Conservation (phyloP, 306 rosid genomes). For the Begonia peltatifolia region DNA sequence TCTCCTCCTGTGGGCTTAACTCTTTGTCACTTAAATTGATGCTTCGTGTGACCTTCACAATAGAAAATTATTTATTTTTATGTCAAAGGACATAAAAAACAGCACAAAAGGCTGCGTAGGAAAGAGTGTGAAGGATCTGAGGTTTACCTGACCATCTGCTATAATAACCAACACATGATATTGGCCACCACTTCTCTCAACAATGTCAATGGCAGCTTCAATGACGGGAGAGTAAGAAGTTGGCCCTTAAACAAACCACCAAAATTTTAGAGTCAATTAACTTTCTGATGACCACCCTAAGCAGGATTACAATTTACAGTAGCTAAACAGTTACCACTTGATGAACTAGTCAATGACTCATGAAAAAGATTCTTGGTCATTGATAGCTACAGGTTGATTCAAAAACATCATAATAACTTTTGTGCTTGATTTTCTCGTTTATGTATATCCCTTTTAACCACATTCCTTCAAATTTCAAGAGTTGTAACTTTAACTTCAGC, state of each 20-base stretch:
- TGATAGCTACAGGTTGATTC: too few relatives aligned
- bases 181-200: conserved; percentile 74
- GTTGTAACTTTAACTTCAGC: too few relatives aligned
- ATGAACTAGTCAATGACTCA: background rate
- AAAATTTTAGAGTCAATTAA: too few relatives aligned
- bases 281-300: too few relatives aligned
- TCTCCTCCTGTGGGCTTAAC: conserved; percentile 72
- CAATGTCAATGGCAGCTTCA: conserved; percentile 80
- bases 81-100: background rate
- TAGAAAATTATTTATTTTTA: conserved; percentile 6
- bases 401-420: too few relatives aligned
- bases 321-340: too few relatives aligned
- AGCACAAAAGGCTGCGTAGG: background rate
- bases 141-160: conserved; percentile 78
- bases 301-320: too few relatives aligned
- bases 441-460: too few relatives aligned
- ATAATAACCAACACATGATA: conserved; percentile 75
- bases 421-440: too few relatives aligned
- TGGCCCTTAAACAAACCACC: conserved; percentile 42
- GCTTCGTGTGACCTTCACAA: conserved; percentile 58
- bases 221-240: conserved; percentile 78
- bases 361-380: background rate
- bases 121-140: conserved; percentile 1
- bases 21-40: conserved; percentile 25
- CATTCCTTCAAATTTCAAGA: too few relatives aligned